Evolutionary conservation across 208 protist genomes (phyloP), one percentile per base, ranked within the genome.

Genomic region (Novymonas esmeraldas): DNA sequence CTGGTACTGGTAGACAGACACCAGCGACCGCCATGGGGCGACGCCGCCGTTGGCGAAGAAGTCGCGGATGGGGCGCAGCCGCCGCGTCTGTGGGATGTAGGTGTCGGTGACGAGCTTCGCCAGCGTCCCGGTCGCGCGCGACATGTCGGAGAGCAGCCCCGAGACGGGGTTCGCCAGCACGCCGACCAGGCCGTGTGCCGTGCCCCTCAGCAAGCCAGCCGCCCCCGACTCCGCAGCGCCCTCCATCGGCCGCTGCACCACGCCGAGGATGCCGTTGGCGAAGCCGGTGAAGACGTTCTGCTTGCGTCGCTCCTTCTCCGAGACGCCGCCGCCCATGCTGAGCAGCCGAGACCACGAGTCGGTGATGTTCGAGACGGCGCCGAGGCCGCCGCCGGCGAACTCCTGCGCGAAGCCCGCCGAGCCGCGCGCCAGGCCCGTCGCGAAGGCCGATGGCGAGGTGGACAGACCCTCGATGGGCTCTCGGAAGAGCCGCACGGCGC

Each of bases 151-250:
- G 29, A 98, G 78, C 10, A 95, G 48, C 10, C 95, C 95, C 0
- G 86, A 84, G 31, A 97, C 60, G 1, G 95, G 95, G 55, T 92
- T 93, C 9, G 87, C 68, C 5, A 95, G 75, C 22, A 97, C 80
- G 29, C 95, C 95, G 39, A 95, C 70, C 6, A 97, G 58, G 49
- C 95, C 95, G 26, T 96, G 86, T 31, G 85, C 90, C 5, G 94
- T 64, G 16, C 94, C 95, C 22, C 87, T 87, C 14, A 97, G 11
- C 24, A 96, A 82, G 14, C 95, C 95, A 4, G 59, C 42, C 11
- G 82, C 70, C 26, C 95, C 95, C 6, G 73, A 76, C 78, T 96
- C 80, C 7, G 82, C 78, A 1, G 79, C 81, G 10, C 95, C 95
- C 60, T 96, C 81, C 61, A 93, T 79, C 18, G 95, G 95, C 42